Evolutionary conservation across 2,329 filamentous ascomycete genomes (phyloP).

Genomic region (Pseudogymnoascus sp.): DNA sequence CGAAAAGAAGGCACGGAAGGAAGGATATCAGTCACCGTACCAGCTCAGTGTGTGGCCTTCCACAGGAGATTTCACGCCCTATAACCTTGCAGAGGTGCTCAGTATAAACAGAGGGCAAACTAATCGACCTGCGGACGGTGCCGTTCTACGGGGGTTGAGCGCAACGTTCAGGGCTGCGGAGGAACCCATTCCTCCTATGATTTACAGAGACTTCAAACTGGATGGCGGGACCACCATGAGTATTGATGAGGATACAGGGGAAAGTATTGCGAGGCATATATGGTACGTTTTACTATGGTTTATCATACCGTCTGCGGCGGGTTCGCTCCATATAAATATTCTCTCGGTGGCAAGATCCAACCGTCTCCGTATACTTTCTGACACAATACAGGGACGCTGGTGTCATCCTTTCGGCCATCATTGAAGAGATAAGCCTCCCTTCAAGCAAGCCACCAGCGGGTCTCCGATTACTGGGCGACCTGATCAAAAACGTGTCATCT

Average conservation of each 20-base stretch:
- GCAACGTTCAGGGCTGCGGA: not conserved
- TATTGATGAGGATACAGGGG: conserved; percentile 63
- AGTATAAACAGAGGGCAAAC: conserved; percentile 6
- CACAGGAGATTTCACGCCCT: conserved; percentile 15
- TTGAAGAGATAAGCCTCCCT: conserved; percentile 14
- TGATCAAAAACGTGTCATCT: conserved; percentile 12
- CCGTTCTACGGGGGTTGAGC: conserved; percentile 5
- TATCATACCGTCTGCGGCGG: not conserved
- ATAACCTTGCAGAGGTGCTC: not conserved
- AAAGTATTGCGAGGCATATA: conserved; percentile 64
- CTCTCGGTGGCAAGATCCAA: not conserved
- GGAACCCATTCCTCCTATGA: not conserved
- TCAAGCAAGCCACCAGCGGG: not conserved
- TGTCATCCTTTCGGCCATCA: conserved; percentile 29
- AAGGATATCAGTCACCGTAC: not conserved
- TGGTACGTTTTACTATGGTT: conserved; percentile 39
- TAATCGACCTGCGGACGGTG: conserved; percentile 1
- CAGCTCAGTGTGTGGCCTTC: conserved; percentile 4
- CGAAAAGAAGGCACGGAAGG: not conserved
- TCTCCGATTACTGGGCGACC: not conserved
- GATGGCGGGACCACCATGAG: conserved; percentile 17
- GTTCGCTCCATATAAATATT: not conserved
- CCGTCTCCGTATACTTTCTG: conserved; percentile 14
- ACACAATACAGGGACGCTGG: conserved; percentile 31
- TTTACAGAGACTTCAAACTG: not conserved